These are phyloP conservation scores for Phytophthora macrochlamydospora DNA, from an alignment of 352 stramenopile genomes.

Conservation along the genomic window DNA sequence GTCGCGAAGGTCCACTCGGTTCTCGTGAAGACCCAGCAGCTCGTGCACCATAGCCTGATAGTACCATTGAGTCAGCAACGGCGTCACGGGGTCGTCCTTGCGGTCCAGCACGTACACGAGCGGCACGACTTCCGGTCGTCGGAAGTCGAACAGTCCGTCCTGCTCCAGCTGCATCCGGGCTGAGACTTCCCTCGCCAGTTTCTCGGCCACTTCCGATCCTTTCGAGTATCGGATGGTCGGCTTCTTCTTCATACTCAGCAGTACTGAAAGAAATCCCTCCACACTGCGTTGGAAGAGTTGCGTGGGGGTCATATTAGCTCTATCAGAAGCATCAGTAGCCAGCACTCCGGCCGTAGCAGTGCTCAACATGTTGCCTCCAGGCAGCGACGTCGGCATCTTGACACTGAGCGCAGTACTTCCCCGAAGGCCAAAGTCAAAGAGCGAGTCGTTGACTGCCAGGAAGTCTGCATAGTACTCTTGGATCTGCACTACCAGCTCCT, in stretches of 20 bases:
- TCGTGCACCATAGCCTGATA: constrained; percentile 99
- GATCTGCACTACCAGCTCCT: constrained; percentile 94
- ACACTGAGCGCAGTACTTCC: constrained; percentile 59
- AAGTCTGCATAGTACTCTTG: constrained; percentile 99
- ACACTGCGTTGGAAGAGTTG: constrained; percentile 93
- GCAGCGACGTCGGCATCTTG: constrained; percentile 37
- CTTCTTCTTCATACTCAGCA: constrained; percentile 96
- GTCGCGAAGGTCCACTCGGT: constrained; percentile 95
- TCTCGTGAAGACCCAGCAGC: constrained; percentile 97
- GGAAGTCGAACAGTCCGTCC: constrained; percentile 98
- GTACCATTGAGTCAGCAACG: constrained; percentile 97
- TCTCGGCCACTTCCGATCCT: constrained; percentile 91
- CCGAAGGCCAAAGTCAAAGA: constrained; percentile 96
- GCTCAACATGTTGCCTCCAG: constrained; percentile 27
- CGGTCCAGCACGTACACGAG: constrained; percentile 96
- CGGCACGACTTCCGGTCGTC: constrained; percentile 79
- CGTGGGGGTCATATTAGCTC: constrained; percentile 30
- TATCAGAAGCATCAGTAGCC: constrained; percentile 38
- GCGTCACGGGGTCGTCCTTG: constrained; percentile 98
- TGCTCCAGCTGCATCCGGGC: constrained; percentile 92
- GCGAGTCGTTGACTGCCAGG: constrained; percentile 97
- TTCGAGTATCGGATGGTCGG: constrained; percentile 96
- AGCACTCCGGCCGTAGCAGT: constrained; percentile 59
- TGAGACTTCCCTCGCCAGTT: constrained; percentile 94
- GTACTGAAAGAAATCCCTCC: constrained; percentile 92